Conservation (phyloP, 306 rosid species). For the Trichosanthes cucumerina region DNA sequence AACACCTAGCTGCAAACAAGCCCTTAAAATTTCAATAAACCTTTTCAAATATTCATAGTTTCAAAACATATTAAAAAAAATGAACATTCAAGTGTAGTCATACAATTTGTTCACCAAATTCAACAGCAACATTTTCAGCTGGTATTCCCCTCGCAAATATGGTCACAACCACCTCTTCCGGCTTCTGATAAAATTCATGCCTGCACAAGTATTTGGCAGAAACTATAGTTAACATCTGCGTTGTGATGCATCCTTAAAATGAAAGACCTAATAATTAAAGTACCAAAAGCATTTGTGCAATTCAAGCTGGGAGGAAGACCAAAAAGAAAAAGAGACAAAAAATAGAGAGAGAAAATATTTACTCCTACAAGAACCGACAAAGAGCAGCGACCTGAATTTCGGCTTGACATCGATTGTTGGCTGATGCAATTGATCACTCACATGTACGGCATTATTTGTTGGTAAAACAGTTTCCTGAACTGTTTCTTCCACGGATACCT, state of each 20-base stretch:
- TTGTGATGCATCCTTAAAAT: not conserved
- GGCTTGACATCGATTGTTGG: constrained; percentile 38
- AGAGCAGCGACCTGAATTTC: constrained; percentile 48
- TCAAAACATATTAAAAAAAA: not conserved
- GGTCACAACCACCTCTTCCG: constrained; percentile 63
- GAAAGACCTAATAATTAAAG: not conserved
- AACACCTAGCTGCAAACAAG: constrained; percentile 56
- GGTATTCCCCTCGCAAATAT: constrained; percentile 73
- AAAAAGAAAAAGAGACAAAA: not conserved
- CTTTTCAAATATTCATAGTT: not conserved
- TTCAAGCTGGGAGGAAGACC: not conserved
- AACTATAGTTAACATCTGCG: not conserved
- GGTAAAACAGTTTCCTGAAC: constrained; percentile 13
- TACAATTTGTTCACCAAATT: constrained; percentile 90
- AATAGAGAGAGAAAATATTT: not conserved
- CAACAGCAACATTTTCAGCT: constrained; percentile 35
- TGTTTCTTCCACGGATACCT: constrained; percentile 20
- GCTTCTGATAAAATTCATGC: constrained; percentile 74
- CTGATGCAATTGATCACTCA: constrained; percentile 16
- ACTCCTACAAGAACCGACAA: constrained; percentile 1
- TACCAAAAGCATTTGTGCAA: not conserved
- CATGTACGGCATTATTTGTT: constrained; percentile 24
- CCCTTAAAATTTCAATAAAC: not conserved
- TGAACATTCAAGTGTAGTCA: constrained; percentile 16
- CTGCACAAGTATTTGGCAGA: constrained; percentile 30